These are phyloP conservation scores for Chalciporus piperatus DNA, from an alignment of 768 basidiomycete species.

Conservation along the genomic window DNA sequence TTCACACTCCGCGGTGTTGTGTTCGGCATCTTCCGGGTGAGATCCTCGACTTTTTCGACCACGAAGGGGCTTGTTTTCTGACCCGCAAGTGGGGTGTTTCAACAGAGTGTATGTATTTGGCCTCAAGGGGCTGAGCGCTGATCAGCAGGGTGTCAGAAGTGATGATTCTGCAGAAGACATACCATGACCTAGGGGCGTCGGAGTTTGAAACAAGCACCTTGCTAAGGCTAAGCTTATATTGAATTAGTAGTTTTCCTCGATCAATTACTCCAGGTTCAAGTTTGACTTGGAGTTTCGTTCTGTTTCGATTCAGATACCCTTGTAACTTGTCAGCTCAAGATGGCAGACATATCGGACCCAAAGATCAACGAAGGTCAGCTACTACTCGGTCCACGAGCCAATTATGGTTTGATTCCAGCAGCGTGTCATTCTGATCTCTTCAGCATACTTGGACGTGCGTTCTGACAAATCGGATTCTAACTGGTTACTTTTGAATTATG, in stretches of 20 bases:
- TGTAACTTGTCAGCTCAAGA: conserved; percentile 24
- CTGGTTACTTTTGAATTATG: conserved; percentile 90
- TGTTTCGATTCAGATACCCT: not conserved
- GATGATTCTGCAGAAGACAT: too few relatives aligned
- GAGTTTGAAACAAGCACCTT: too few relatives aligned
- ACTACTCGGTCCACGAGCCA: conserved; percentile 1
- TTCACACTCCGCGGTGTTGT: conserved; percentile 18
- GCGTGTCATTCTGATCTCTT: conserved; percentile 27
- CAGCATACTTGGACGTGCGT: conserved; percentile 88
- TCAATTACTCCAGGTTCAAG: not conserved
- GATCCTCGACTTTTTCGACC: too few relatives aligned
- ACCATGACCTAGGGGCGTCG: too few relatives aligned
- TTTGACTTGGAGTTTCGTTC: not conserved
- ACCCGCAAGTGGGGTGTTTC: too few relatives aligned
- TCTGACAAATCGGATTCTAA: conserved; percentile 82
- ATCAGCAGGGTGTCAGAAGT: too few relatives aligned
- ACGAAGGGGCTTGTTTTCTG: too few relatives aligned
- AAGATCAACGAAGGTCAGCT: conserved; percentile 68
- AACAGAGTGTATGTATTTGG: too few relatives aligned
- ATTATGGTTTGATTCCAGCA: conserved; percentile 13
- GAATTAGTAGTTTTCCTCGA: not conserved
- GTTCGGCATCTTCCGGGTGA: conserved; percentile 22
- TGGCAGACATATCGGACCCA: conserved; percentile 80
- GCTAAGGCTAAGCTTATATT: too few relatives aligned
- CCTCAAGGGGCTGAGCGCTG: too few relatives aligned